phyloP scores from a whole-genome alignment of 2,329 filamentous ascomycete genomes.

The Penicillium carneum region DNA sequence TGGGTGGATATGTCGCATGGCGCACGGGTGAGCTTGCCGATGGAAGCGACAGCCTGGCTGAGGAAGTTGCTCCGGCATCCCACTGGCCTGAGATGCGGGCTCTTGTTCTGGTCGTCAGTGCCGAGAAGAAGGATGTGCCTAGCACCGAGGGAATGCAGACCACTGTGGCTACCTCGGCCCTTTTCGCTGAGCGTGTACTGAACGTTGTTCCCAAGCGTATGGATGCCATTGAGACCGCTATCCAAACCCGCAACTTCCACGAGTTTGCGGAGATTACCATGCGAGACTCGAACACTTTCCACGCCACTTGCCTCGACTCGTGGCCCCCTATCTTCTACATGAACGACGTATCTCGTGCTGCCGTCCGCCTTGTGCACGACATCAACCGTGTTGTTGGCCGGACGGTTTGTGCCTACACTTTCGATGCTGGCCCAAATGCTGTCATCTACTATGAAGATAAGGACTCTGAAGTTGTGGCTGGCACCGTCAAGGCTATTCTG shows the following conservation, averaged over 20 bases:
- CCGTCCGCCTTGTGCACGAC: conserved; percentile 85
- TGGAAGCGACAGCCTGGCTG: conserved; percentile 84
- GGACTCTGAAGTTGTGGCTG: conserved; percentile 75
- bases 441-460: conserved; percentile 93
- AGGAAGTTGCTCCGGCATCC: conserved; percentile 82
- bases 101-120: conserved; percentile 86
- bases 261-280: conserved; percentile 90
- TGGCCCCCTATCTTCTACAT: conserved; percentile 98
- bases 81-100: conserved; percentile 98
- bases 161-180: conserved; percentile 86
- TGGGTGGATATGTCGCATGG: conserved; percentile 97
- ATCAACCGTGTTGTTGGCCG: conserved; percentile 83
- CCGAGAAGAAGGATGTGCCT: conserved; percentile 93
- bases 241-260: conserved; percentile 79
- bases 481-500: conserved; percentile 77
- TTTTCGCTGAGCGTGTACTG: conserved; percentile 79
- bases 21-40: conserved; percentile 77
- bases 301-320: conserved; percentile 91
- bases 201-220: conserved; percentile 83
- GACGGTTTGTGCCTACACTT: conserved; percentile 90
- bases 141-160: conserved; percentile 96
- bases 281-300: conserved; percentile 96
- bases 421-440: conserved; percentile 95
- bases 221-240: conserved; percentile 82
- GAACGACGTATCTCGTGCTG: conserved; percentile 88